Evolutionary conservation across 352 stramenopile genomes (phyloP).

Genomic region (Phytophthora kernoviae): DNA sequence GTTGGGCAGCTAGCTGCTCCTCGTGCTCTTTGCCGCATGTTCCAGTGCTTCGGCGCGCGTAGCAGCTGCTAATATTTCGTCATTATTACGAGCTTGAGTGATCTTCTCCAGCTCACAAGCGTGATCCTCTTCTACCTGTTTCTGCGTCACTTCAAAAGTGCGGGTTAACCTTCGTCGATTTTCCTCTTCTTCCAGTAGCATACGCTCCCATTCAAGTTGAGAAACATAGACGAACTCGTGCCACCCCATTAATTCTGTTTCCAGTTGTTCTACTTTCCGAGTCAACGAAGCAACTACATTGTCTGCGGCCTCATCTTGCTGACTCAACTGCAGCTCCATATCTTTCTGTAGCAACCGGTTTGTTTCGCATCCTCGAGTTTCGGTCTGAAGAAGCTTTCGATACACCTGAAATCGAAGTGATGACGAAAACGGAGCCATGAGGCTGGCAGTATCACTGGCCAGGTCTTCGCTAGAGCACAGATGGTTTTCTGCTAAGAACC

Average conservation of each 20-base stretch:
- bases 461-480: conserved; percentile 23
- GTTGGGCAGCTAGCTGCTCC: conserved; percentile 20
- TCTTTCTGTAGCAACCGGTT: conserved; percentile 12
- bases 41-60: conserved; percentile 23
- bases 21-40: conserved; percentile 21
- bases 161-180: conserved; percentile 26
- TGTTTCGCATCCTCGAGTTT: conserved; percentile 13
- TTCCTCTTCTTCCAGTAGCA: conserved; percentile 28
- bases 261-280: conserved; percentile 22
- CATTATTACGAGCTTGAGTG: conserved; percentile 18
- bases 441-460: not conserved
- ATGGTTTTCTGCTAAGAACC: conserved; percentile 25
- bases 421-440: conserved; percentile 19
- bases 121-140: conserved; percentile 17
- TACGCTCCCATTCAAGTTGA: conserved; percentile 27
- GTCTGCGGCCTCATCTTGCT: conserved; percentile 8
- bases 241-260: conserved; percentile 32
- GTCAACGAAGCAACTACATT: conserved; percentile 12
- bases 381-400: conserved; percentile 14
- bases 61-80: conserved; percentile 14
- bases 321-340: conserved; percentile 26
- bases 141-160: conserved; percentile 15
- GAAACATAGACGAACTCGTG: conserved; percentile 23
- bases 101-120: conserved; percentile 16
- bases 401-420: conserved; percentile 26